A percentile compares a stretch with the other conserved stretches of the same genome.
These are phyloP conservation scores for Carex kokanica DNA, from an alignment of 176 grass and related monocot genomes.

Conservation along the genomic window DNA sequence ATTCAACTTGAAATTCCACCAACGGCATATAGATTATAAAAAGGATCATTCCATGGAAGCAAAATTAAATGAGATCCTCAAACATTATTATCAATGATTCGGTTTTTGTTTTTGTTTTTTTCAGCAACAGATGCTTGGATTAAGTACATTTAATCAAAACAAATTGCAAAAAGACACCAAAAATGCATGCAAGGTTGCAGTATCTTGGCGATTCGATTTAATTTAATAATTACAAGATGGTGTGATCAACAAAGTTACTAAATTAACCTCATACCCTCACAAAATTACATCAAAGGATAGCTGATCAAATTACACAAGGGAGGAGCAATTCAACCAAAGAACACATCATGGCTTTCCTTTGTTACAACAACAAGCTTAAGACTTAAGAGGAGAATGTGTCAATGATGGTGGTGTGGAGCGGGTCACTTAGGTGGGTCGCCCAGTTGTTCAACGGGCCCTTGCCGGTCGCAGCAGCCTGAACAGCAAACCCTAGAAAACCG, in stretches of 20 bases:
- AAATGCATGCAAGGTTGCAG: conserved; percentile 14
- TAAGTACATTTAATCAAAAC: not conserved
- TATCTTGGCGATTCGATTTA: conserved; percentile 19
- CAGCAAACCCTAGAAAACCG: conserved; percentile 85
- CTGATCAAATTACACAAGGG: conserved; percentile 1
- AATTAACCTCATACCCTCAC: conserved; percentile 26
- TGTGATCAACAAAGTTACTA: conserved; percentile 26
- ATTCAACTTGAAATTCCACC: not conserved
- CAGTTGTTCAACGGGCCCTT: conserved; percentile 99
- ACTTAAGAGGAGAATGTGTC: conserved; percentile 75
- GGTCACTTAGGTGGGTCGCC: conserved; percentile 97
- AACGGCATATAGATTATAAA: not conserved
- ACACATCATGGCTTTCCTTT: conserved; percentile 2
- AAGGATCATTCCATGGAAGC: not conserved
- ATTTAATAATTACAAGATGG: conserved; percentile 28
- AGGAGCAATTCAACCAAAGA: conserved; percentile 1
- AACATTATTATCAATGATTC: too few species aligned
- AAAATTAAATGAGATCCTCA: not conserved
- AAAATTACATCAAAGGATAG: conserved; percentile 50
- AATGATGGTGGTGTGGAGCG: conserved; percentile 98
- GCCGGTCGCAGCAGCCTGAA: conserved; percentile 93
- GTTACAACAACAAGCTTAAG: not conserved
- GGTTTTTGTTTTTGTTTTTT: not conserved
- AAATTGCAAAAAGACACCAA: not conserved
- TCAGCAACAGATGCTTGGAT: not conserved